A percentile compares a stretch with the other conserved stretches of the same genome.
Evolutionary conservation across 352 stramenopile genomes (phyloP).

Genomic region (Globisporangium splendens): DNA sequence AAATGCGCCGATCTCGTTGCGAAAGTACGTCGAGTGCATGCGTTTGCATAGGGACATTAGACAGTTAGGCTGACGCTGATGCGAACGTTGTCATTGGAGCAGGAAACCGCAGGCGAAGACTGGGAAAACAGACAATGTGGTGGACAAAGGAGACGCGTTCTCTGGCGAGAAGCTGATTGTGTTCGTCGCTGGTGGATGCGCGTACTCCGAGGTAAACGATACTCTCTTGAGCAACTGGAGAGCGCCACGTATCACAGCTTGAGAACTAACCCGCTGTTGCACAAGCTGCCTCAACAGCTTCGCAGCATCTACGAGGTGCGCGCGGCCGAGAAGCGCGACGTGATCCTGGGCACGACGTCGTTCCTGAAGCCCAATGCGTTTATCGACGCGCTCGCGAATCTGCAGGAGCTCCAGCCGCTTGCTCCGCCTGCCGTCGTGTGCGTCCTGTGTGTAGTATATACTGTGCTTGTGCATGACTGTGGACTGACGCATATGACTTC

Average conservation of each 20-base stretch:
- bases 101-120: slow-evolving; percentile 32
- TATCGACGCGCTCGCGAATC: slow-evolving; percentile 51
- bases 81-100: not conserved
- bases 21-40: slow-evolving; percentile 47
- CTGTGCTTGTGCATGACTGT: no score
- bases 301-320: slow-evolving; percentile 81
- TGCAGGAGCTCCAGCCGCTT: slow-evolving; percentile 51
- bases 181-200: slow-evolving; percentile 92
- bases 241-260: not conserved
- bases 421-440: slow-evolving; percentile 10
- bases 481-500: not conserved
- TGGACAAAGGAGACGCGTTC: slow-evolving; percentile 45
- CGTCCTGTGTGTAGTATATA: not conserved
- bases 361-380: slow-evolving; percentile 61
- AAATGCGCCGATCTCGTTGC: slow-evolving; percentile 51
- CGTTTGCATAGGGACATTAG: not conserved
- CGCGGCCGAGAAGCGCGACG: slow-evolving; percentile 58
- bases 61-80: not conserved
- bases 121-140: slow-evolving; percentile 24
- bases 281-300: slow-evolving; percentile 27
- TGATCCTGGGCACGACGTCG: slow-evolving; percentile 67
- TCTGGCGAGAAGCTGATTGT: slow-evolving; percentile 91
- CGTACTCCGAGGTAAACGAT: slow-evolving; percentile 88
- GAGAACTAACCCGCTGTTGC: not conserved
- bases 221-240: no score